Evolutionary conservation across 768 basidiomycete species (phyloP), one percentile per base, ranked within the genome.

Genomic region (Pholiota microspora): DNA sequence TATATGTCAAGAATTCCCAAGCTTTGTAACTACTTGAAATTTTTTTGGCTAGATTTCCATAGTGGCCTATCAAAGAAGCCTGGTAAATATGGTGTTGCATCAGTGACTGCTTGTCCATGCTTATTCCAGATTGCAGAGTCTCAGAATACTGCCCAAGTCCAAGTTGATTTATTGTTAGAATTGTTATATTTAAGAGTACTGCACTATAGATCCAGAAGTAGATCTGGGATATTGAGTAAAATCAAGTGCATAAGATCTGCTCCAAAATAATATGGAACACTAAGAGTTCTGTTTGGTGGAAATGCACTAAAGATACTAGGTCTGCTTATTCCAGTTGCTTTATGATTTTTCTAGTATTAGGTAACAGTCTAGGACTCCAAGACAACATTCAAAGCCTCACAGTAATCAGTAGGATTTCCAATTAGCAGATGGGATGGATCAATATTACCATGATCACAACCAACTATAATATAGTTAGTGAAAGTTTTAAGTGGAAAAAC

Each of bases 241-340:
- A 64, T 16, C 0, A 74, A 62, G 55, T 79, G 75, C 77, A 81
- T 81, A 0, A 69, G n/a, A 53, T 81, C 77, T 1, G 69, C 63
- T 0, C 64, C 55, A 59, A 78, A 79, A 23, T 64, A 67, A 0
- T 45, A 25, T 0, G 76, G 77, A 3, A 76, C 49, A 0, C 63
- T 61, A 7, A 77, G 64, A 0, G 49, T 64, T 2, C 24, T 46
- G 0, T 36, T 21, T 0, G 45, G 45, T 0, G 42, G 16, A 7
- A 81, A 60, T 0, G 73, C 73, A 13, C 61, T 60, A 18, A 80
- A 67, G 8, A 80, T 63, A 0, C 61, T 70, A 0, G 72, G 71
- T 32, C 71, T 67, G 2, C 49, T 51, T 15, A 80, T 68, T 0
- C 77, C 73, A 2, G 70, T 71, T 7, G 54, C 38, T 1, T 57